Conservation (phyloP, 2,329 filamentous ascomycete genomes). For the Trichoderma afroharzianum region DNA sequence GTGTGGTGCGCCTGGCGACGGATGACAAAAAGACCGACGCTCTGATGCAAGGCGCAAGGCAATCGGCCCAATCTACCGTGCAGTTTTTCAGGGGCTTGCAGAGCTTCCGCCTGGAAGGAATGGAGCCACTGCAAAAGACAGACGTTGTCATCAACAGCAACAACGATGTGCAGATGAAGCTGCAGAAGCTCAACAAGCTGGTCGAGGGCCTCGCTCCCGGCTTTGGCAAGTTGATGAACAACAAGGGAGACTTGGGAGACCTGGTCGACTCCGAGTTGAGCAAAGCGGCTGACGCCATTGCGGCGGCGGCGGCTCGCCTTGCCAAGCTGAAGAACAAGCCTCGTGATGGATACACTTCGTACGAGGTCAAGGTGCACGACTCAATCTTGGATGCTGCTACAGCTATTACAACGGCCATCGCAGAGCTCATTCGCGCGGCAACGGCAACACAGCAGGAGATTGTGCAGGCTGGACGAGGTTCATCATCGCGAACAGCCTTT, state of each 20-base stretch:
- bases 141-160: constrained; percentile 98
- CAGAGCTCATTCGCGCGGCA: constrained; percentile 89
- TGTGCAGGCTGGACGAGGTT: constrained; percentile 85
- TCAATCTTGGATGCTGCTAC: constrained; percentile 89
- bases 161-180: constrained; percentile 88
- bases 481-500: constrained; percentile 84
- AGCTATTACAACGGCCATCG: constrained; percentile 90
- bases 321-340: constrained; percentile 94
- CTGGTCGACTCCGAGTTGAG: constrained; percentile 87
- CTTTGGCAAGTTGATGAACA: constrained; percentile 73
- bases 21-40: constrained; percentile 94
- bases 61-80: constrained; percentile 81
- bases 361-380: constrained; percentile 94
- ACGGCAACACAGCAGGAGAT: constrained; percentile 94
- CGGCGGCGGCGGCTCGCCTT: constrained; percentile 82
- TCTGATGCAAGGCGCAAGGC: constrained; percentile 75
- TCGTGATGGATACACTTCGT: constrained; percentile 91
- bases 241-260: constrained; percentile 84
- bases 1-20: constrained; percentile 84
- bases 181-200: constrained; percentile 90
- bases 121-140: constrained; percentile 88
- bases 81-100: constrained; percentile 93
- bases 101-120: constrained; percentile 87
- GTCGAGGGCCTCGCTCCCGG: constrained; percentile 89
- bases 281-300: constrained; percentile 93